Evolutionary conservation across 192 early-diverging fungal species (phyloP).

Genomic region (Rhizophagus prolifer): DNA sequence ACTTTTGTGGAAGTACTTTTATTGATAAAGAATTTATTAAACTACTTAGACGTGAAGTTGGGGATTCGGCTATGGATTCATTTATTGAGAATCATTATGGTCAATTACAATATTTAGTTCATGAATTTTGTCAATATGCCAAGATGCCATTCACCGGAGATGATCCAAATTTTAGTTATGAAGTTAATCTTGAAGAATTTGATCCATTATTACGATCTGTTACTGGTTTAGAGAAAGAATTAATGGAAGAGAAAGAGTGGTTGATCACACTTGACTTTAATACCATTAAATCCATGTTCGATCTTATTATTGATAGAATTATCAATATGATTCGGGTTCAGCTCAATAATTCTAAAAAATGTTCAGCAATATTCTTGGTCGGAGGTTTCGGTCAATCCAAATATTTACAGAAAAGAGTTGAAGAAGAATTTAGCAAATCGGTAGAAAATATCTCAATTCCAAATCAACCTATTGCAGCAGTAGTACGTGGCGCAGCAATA

Average conservation of each 20-base stretch:
- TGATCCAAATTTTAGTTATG: background rate
- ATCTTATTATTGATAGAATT: constrained; percentile 20
- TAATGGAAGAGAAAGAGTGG: constrained; percentile 42
- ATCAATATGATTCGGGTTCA: no score
- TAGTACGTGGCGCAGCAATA: constrained; percentile 53
- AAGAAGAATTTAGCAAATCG: constrained; percentile 43
- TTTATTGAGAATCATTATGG: background rate
- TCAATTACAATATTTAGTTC: constrained; percentile 8
- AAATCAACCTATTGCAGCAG: constrained; percentile 46
- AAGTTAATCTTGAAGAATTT: background rate
- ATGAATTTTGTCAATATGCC: background rate
- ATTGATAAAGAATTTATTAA: constrained; percentile 16
- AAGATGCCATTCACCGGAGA: background rate
- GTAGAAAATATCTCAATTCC: constrained; percentile 48
- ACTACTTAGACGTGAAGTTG: constrained; percentile 1
- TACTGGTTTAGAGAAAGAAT: background rate
- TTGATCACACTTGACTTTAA: constrained; percentile 42
- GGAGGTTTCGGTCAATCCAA: constrained; percentile 56
- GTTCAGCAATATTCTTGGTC: constrained; percentile 54
- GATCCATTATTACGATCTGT: background rate
- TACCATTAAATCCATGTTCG: constrained; percentile 52
- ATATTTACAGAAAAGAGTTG: constrained; percentile 48
- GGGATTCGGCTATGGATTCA: background rate
- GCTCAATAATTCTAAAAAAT: background rate
- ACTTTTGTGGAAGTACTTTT: background rate